A percentile compares a stretch with the other conserved stretches of the same genome.
Conservation (phyloP, 768 basidiomycete genomes). For the Termitomyces bulborhizus region DNA sequence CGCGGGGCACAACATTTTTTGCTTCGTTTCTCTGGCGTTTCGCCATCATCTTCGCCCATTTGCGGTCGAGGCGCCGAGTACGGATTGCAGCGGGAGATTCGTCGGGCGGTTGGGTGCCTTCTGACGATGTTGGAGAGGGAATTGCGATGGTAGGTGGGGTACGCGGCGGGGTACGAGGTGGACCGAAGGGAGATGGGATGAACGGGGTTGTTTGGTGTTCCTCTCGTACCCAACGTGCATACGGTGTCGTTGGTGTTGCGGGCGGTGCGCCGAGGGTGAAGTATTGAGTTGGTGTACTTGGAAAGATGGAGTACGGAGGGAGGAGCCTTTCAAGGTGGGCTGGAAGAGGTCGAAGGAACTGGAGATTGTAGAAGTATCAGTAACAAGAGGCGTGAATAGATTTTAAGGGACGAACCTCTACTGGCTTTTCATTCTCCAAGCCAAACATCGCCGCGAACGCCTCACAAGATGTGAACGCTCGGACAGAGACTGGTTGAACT, state of each 20-base stretch:
- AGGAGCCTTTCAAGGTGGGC: background rate
- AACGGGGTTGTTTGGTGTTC: background rate
- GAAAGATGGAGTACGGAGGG: background rate
- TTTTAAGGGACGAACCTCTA: background rate
- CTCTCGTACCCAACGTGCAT: background rate
- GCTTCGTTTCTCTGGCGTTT: background rate
- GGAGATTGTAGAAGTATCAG: background rate
- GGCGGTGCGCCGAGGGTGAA: background rate
- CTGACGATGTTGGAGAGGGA: conserved; percentile 6
- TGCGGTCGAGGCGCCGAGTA: background rate
- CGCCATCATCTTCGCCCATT: conserved; percentile 1
- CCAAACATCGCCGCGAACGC: background rate
- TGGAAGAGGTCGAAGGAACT: background rate
- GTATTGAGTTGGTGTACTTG: background rate
- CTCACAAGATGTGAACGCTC: conserved; percentile 1
- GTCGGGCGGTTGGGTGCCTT: background rate
- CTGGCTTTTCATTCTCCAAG: background rate
- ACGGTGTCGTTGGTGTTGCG: conserved; percentile 1
- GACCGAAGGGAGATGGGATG: background rate
- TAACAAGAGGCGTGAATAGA: background rate
- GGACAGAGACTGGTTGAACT: background rate
- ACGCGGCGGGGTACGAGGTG: background rate
- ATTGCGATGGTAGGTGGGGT: background rate
- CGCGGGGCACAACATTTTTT: background rate
- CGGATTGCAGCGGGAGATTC: background rate